Evolutionary conservation across 2,329 filamentous ascomycete genomes (phyloP), one percentile per base, ranked within the genome.

Genomic region (Colletotrichum nymphaeae): DNA sequence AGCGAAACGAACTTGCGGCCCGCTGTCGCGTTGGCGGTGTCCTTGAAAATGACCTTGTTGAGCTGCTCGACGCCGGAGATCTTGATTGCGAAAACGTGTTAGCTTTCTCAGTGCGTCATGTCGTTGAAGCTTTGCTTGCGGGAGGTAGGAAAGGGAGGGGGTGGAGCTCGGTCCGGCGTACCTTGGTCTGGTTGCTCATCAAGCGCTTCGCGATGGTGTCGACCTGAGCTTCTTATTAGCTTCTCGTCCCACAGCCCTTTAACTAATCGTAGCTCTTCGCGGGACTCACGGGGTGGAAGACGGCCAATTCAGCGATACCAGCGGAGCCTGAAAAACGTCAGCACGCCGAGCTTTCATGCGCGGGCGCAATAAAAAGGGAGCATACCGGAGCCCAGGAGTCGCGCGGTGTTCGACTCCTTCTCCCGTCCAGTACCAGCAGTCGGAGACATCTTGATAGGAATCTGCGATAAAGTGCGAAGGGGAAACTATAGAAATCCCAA

Each of bases 161-260:
- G 22, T 16, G 32, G 32, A 85, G 78, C 65, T 86, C 88, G 69
- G 85, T 81, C 78, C 94, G 64, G 24, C 63, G n/a, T 67, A 75
- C 74, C 74, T 74, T 75, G 19, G 91, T 91, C 83, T 97, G 93
- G 86, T 99, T 98, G 91, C 95, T 98, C 97, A 99, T 99, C 85
- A 99, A 91, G 78, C 97, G 94, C 89, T 99, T 99, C 76, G 97
- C 96, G 80, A 97, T 98, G 63, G 97, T 99, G 86, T 99, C 97
- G 83, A 99, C 94, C 94, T 96, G 75, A 14, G 57, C 65, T n/a
- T 14, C 22, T 30, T 28, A 30, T 73, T 62, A 73, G 67, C 63
- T 42, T 19, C 46, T 42, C 24, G n/a, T 37, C 22, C 26, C 37
- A 42, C 22, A 12, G 42, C 19, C 19, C 42, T 14, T n/a, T 9